Evolutionary conservation across 2,329 filamentous ascomycete species (phyloP).

Genomic region (Microsporum audouinii): DNA sequence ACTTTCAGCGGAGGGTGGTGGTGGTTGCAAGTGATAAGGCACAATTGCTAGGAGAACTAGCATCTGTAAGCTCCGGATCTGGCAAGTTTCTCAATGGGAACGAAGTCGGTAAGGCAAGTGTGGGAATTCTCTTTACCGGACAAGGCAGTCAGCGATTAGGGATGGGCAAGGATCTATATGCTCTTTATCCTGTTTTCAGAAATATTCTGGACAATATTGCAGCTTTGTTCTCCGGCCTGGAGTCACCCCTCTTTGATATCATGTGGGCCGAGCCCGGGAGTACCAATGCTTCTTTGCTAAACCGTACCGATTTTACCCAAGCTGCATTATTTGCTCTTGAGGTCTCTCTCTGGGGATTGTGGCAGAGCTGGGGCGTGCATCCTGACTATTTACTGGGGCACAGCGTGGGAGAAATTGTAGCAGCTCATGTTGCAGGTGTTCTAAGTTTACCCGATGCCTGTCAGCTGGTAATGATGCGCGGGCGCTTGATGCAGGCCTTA

Average conservation of each 20-base stretch:
- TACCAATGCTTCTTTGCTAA: constrained; percentile 27
- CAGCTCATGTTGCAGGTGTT: constrained; percentile 27
- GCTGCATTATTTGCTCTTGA: constrained; percentile 31
- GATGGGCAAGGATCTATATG: constrained; percentile 38
- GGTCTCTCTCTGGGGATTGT: constrained; percentile 31
- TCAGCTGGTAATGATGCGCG: neutral
- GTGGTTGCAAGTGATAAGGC: neutral
- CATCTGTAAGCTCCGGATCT: neutral
- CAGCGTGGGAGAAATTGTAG: constrained; percentile 32
- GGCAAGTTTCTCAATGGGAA: neutral
- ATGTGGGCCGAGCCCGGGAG: constrained; percentile 18
- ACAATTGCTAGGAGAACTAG: neutral
- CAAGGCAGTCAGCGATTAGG: constrained; percentile 31
- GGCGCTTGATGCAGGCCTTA: neutral
- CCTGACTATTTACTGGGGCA: constrained; percentile 24
- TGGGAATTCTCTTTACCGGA: constrained; percentile 28
- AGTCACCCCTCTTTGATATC: constrained; percentile 19
- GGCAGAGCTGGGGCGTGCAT: constrained; percentile 22
- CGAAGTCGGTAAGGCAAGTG: neutral
- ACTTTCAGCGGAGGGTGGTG: neutral
- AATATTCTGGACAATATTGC: constrained; percentile 23
- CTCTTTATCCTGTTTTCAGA: constrained; percentile 62
- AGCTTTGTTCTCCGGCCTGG: constrained; percentile 14
- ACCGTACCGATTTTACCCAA: constrained; percentile 25
- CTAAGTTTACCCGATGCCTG: constrained; percentile 24